phyloP scores from a whole-genome alignment of 2,329 filamentous ascomycete genomes.

The Diaporthe sp. region DNA sequence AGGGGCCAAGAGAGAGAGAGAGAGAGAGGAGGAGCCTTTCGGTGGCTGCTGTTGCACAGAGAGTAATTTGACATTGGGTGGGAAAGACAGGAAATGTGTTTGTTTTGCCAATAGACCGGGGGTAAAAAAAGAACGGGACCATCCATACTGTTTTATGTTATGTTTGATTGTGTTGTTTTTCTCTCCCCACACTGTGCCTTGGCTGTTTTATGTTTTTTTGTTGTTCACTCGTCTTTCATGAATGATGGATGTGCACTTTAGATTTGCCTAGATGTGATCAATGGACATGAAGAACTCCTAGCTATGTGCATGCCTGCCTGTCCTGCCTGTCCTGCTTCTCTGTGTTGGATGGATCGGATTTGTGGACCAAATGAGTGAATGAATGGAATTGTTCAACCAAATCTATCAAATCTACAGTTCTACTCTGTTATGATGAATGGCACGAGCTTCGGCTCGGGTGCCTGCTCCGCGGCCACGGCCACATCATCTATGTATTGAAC shows the following conservation, averaged over 20 bases:
- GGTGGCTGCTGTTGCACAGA: not conserved
- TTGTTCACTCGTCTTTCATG: not conserved
- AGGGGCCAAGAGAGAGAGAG: too few relatives aligned
- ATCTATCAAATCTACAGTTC: too few relatives aligned
- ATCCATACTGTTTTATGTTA: not conserved
- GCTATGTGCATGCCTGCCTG: not conserved
- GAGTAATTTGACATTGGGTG: slow-evolving; percentile 9
- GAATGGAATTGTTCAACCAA: too few relatives aligned
- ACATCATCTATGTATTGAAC: too few relatives aligned
- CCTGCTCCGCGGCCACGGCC: too few relatives aligned
- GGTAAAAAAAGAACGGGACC: slow-evolving; percentile 21
- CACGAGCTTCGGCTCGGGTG: too few relatives aligned
- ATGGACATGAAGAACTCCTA: slow-evolving; percentile 25
- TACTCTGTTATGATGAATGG: too few relatives aligned
- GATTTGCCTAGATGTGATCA: slow-evolving; percentile 27
- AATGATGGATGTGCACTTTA: slow-evolving; percentile 27
- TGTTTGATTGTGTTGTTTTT: not conserved
- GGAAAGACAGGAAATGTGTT: slow-evolving; percentile 8
- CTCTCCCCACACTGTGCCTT: not conserved
- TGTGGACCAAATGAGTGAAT: too few relatives aligned
- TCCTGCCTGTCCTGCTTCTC: not conserved
- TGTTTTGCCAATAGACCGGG: slow-evolving; percentile 17
- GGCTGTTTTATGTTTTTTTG: not conserved
- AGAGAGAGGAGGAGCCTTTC: not conserved
- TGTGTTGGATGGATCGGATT: not conserved